phyloP scores from a whole-genome alignment of 176 grass and related monocot genomes.

The Eragrostis nindensis region DNA sequence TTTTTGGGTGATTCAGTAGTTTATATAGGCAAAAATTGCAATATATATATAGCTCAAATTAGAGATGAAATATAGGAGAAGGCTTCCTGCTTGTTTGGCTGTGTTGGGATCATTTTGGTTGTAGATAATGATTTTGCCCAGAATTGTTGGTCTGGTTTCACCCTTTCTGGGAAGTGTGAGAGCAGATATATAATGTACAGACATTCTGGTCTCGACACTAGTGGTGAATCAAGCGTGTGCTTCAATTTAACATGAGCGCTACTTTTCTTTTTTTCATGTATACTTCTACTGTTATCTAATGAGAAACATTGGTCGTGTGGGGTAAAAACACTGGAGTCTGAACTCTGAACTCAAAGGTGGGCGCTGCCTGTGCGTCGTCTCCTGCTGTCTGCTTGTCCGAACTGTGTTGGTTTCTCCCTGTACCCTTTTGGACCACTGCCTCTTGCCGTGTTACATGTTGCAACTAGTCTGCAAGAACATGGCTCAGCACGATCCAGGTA shows the following conservation, averaged over 20 bases:
- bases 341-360: constrained; percentile 25
- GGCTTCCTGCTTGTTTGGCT: constrained; percentile 33
- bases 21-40: constrained; percentile 51
- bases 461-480: background rate
- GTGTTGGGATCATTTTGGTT: constrained; percentile 57
- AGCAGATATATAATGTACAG: constrained; percentile 51
- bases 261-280: background rate
- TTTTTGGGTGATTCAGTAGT: constrained; percentile 34
- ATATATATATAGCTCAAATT: constrained; percentile 66
- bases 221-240: constrained; percentile 14
- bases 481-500: constrained; percentile 9
- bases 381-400: constrained; percentile 14
- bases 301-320: background rate
- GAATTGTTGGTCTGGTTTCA: constrained; percentile 35
- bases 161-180: constrained; percentile 43
- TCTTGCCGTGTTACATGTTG: constrained; percentile 15
- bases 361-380: constrained; percentile 25
- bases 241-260: constrained; percentile 22
- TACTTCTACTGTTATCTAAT: background rate
- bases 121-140: constrained; percentile 68
- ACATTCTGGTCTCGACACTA: constrained; percentile 41
- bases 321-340: background rate
- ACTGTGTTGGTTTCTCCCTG: background rate
- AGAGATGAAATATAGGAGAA: constrained; percentile 43
- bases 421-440: constrained; percentile 17